Conservation (phyloP, 805 yeast species). For the Ogataea ganodermae region DNA sequence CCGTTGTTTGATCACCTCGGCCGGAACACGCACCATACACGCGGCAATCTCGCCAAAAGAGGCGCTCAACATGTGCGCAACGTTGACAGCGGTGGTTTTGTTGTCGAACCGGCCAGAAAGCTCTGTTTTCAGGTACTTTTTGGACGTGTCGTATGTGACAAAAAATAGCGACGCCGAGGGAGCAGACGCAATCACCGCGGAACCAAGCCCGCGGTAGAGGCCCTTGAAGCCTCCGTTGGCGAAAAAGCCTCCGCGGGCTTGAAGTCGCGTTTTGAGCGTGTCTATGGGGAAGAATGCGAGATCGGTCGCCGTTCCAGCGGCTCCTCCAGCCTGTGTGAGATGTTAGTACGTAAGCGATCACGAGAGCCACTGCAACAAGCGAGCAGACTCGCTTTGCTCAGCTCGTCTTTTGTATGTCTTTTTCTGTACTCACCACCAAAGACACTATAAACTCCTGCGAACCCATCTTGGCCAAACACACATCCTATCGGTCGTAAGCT, state of each 20-base stretch:
- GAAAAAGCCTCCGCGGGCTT: slow-evolving; percentile 94
- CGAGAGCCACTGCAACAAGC: background rate
- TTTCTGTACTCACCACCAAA: background rate
- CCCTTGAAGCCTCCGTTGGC: slow-evolving; percentile 92
- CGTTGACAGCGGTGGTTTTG: slow-evolving; percentile 34
- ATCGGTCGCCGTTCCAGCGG: slow-evolving; percentile 97
- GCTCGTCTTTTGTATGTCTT: background rate
- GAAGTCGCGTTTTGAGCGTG: slow-evolving; percentile 89
- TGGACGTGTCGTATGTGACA: slow-evolving; percentile 80
- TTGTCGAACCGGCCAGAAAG: slow-evolving; percentile 28
- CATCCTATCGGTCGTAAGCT: no score
- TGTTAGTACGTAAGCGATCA: slow-evolving; percentile 5
- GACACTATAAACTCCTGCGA: background rate
- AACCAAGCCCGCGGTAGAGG: slow-evolving; percentile 87
- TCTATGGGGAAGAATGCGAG: slow-evolving; percentile 94
- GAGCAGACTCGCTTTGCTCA: no score
- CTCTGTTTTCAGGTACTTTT: slow-evolving; percentile 35
- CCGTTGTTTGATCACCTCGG: slow-evolving; percentile 93
- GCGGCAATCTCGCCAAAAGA: slow-evolving; percentile 92
- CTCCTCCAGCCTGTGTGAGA: slow-evolving; percentile 74
- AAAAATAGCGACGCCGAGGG: slow-evolving; percentile 82
- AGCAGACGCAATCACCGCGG: slow-evolving; percentile 92
- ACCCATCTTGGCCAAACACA: background rate
- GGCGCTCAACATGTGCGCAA: slow-evolving; percentile 84
- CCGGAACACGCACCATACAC: slow-evolving; percentile 92